A percentile compares a stretch with the other conserved stretches of the same genome.
Evolutionary conservation across 2,329 filamentous ascomycete species (phyloP).

Genomic region (Sporothrix brasiliensis): DNA sequence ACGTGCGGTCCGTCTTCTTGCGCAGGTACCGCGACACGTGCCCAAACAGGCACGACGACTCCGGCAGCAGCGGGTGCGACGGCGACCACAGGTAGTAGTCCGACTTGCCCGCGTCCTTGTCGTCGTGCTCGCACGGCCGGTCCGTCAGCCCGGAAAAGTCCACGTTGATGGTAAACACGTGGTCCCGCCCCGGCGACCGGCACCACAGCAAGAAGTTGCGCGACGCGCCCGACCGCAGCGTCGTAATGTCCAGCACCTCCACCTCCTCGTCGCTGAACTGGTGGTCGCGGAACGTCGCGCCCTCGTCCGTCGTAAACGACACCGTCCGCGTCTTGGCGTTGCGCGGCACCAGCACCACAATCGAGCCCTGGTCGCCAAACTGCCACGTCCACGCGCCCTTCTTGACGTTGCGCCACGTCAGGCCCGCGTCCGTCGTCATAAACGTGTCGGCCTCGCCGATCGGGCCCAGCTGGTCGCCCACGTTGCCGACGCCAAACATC

Average conservation of each 20-base stretch:
- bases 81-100: slow-evolving; percentile 91
- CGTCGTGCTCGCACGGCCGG: slow-evolving; percentile 70
- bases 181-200: slow-evolving; percentile 46
- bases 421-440: slow-evolving; percentile 86
- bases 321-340: slow-evolving; percentile 66
- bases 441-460: slow-evolving; percentile 82
- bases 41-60: slow-evolving; percentile 86
- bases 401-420: slow-evolving; percentile 82
- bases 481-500: slow-evolving; percentile 90
- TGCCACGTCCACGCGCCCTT: slow-evolving; percentile 92
- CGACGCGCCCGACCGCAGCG: slow-evolving; percentile 83
- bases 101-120: slow-evolving; percentile 53
- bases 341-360: slow-evolving; percentile 83
- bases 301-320: slow-evolving; percentile 63
- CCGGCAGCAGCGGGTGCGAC: slow-evolving; percentile 70
- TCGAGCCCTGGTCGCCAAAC: slow-evolving; percentile 91
- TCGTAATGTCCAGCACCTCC: slow-evolving; percentile 77
- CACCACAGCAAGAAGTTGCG: slow-evolving; percentile 93
- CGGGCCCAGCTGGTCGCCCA: slow-evolving; percentile 68
- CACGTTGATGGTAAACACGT: slow-evolving; percentile 73
- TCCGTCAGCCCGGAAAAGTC: slow-evolving; percentile 85
- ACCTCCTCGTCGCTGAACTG: slow-evolving; percentile 71
- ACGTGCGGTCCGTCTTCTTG: slow-evolving; percentile 77
- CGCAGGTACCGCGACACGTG: slow-evolving; percentile 87
- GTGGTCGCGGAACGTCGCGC: slow-evolving; percentile 75